Evolutionary conservation across 768 basidiomycete species (phyloP).

Genomic region (Amanita rubescens): DNA sequence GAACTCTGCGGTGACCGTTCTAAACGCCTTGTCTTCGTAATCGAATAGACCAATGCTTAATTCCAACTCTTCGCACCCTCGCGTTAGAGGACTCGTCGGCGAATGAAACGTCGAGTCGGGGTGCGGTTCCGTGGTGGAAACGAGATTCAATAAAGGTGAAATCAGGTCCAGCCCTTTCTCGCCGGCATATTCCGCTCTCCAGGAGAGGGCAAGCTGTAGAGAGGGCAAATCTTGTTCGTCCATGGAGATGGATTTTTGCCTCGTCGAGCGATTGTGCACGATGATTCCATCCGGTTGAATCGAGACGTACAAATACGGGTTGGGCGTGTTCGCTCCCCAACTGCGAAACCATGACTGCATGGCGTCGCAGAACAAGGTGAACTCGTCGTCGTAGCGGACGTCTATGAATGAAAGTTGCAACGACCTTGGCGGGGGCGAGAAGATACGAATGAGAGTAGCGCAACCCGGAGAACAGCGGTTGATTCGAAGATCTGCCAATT

Average conservation of each 20-base stretch:
- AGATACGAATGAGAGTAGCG: background rate
- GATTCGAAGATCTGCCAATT: background rate
- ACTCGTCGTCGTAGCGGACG: background rate
- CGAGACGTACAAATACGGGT: too few species aligned
- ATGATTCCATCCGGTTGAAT: background rate
- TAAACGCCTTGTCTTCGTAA: background rate
- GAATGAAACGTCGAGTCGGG: too few species aligned
- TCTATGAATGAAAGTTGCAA: background rate
- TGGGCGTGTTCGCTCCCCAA: background rate
- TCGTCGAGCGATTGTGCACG: background rate
- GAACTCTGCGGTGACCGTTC: background rate
- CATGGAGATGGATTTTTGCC: too few species aligned
- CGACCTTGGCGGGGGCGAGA: background rate
- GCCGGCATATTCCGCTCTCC: background rate
- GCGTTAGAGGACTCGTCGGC: too few species aligned
- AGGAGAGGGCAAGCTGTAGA: background rate
- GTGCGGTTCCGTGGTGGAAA: too few species aligned
- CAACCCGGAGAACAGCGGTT: conserved; percentile 1
- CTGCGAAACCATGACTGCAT: too few species aligned
- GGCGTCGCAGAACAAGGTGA: background rate
- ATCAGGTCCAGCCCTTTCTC: too few species aligned
- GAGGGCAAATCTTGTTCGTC: background rate
- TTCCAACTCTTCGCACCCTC: background rate
- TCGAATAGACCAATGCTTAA: conserved; percentile 1
- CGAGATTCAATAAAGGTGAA: background rate